Conservation (phyloP, 805 yeast genomes). For the Candida michaelii region DNA sequence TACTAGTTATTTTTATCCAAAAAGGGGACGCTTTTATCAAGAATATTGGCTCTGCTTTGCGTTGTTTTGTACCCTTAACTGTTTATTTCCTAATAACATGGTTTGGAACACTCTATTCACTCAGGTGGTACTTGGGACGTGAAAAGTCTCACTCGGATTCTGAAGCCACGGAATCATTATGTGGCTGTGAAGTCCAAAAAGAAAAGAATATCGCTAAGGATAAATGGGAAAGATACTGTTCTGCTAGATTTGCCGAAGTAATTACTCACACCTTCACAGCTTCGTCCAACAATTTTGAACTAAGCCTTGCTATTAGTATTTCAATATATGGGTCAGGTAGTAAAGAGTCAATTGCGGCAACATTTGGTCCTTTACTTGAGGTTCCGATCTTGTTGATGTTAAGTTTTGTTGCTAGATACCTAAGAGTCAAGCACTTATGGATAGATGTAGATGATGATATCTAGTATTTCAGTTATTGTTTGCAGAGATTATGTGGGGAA, state of each 20-base stretch:
- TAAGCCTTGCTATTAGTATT: constrained; percentile 54
- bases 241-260: constrained; percentile 41
- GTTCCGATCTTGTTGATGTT: constrained; percentile 49
- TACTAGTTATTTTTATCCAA: constrained; percentile 50
- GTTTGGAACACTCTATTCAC: constrained; percentile 41
- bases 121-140: constrained; percentile 21
- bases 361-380: constrained; percentile 60
- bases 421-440: constrained; percentile 29
- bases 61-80: constrained; percentile 50
- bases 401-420: constrained; percentile 36
- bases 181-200: constrained; percentile 41
- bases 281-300: constrained; percentile 58
- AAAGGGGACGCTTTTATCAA: constrained; percentile 49
- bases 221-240: constrained; percentile 29
- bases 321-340: constrained; percentile 53
- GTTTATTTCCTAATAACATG: constrained; percentile 49
- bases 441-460: constrained; percentile 18
- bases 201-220: neutral
- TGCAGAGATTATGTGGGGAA: no score
- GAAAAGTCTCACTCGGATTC: constrained; percentile 3
- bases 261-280: constrained; percentile 57
- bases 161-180: constrained; percentile 16
- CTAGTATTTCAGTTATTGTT: no score
- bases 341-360: constrained; percentile 56
- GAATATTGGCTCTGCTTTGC: constrained; percentile 48